phyloP scores from a whole-genome alignment of 2,329 filamentous ascomycete genomes.

The Capronia coronata region DNA sequence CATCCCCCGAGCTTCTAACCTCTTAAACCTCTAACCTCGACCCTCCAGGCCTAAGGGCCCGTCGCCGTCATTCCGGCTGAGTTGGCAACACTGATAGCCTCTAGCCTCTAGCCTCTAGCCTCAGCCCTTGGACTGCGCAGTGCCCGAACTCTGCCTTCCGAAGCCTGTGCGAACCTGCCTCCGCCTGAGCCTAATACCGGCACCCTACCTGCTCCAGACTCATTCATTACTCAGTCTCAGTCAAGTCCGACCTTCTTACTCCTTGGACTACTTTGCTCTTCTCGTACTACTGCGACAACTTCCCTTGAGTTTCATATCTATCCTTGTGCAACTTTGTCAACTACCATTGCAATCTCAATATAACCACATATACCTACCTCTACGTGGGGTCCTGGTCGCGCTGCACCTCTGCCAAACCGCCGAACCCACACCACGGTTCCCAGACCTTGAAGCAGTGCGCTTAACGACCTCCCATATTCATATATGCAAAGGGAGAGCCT shows the following conservation, averaged over 20 bases:
- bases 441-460: neutral
- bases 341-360: neutral
- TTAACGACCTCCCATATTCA: too few relatives aligned
- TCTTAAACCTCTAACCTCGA: too few relatives aligned
- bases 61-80: conserved; percentile 3
- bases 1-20: neutral
- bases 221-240: too few relatives aligned
- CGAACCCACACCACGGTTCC: neutral
- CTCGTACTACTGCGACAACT: neutral
- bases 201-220: too few relatives aligned
- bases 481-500: neutral
- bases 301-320: neutral
- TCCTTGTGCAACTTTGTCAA: neutral
- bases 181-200: neutral
- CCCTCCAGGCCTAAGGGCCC: neutral
- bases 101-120: neutral
- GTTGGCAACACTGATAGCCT: conserved; percentile 4
- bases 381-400: neutral
- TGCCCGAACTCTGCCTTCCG: conserved; percentile 1
- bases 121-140: too few relatives aligned
- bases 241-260: conserved; percentile 3
- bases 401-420: neutral
- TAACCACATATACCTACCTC: neutral
- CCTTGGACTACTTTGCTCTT: conserved; percentile 1
- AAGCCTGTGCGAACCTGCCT: neutral